Base-by-base conservation (phyloP, 2,329 filamentous ascomycete genomes). In the Neofusicoccum cordaticola region DNA sequence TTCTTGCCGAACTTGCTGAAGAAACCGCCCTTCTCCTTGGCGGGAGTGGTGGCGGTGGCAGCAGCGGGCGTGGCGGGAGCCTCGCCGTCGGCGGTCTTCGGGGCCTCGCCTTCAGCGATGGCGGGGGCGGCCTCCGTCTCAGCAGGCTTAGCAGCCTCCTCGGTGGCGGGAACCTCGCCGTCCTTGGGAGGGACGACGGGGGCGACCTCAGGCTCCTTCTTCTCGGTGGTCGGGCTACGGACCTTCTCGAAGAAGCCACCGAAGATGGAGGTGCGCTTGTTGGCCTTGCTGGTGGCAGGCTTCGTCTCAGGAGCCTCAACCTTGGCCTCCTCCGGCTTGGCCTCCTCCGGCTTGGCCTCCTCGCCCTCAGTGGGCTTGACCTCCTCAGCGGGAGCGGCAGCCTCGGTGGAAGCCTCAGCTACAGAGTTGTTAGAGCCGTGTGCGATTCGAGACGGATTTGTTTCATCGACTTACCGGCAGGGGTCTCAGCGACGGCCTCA, bases 231-330 rank as follows among this genome's bases (percentile, higher is more conserved):
- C 11, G 81, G 81, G 74, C 78, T 81, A 74, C 79, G 80, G 64
- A 83, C 73, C 75, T 79, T 79, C 71, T 92, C 90, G 79, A 84
- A 85, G 75, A 91, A 88, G 73, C 87, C 88, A 72, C 87, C 87
- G 80, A 96, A 96, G 73, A 93, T 89, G 69, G 91, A 95, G 79
- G 88, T 88, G 78, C 92, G 91, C 90, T 96, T 96, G 79, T 86
- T 84, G 53, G 78, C 78, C 87, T 92, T 93, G 70, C 83, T 76
- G 71, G 77, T 77, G 67, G 74, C 71, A 62, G 79, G 77, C 68
- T 83, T 77, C 69, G 71, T 71, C 53, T 77, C 73, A 48, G 77
- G 80, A 37, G 50, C 50, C 56, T 60, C 56, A 27, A 60, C 71
- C 86, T 77, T 81, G 81, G 82, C 53, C 62, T 64, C 62, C 51